Evolutionary conservation across 1,139 yeast species (phyloP), one percentile per base, ranked within the genome.

Genomic region (Hyphopichia khmerensis): DNA sequence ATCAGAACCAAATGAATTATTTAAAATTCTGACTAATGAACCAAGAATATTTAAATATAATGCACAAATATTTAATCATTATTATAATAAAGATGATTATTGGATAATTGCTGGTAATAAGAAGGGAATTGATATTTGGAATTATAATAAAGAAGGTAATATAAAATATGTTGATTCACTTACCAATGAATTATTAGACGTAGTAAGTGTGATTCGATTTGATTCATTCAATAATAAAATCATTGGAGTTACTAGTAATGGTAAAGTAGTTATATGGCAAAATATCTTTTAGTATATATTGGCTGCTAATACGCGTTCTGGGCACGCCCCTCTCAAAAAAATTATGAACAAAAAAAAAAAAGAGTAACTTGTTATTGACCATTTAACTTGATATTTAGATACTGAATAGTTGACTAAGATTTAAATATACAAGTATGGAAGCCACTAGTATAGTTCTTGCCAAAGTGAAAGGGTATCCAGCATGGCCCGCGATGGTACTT

Each of bases 401-500:
- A n/a, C n/a, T n/a, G n/a, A n/a, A n/a, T n/a, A n/a, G n/a, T n/a
- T n/a, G n/a, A n/a, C n/a, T n/a, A n/a, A n/a, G n/a, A n/a, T n/a
- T n/a, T n/a, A n/a, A n/a, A n/a, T n/a, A n/a, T n/a, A n/a, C n/a
- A n/a, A n/a, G n/a, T n/a, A 11, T 26, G 29, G 45, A 43, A 10
- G 66, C 68, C 10, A 57, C 47, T n/a, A 47, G 72, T 23, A 62
- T 83, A 3, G 90, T 85, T 0, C 68, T 85, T 33, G 89, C 90
- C 6, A 85, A 85, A 57, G 82, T 85, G 27, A 85, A 84, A 55
- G 90, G 91, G 6, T 85, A 81, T 56, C 86, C 91, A 7, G 82
- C 87, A 36, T 85, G 93, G 93, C 93, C 93, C 0, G 88, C 89
- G 3, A 80, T 84, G 79, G 79, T 85, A 2, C 71, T 85, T n/a